phyloP scores from a whole-genome alignment of 2,329 filamentous ascomycete species.

The Periglandula ipomoeae region DNA sequence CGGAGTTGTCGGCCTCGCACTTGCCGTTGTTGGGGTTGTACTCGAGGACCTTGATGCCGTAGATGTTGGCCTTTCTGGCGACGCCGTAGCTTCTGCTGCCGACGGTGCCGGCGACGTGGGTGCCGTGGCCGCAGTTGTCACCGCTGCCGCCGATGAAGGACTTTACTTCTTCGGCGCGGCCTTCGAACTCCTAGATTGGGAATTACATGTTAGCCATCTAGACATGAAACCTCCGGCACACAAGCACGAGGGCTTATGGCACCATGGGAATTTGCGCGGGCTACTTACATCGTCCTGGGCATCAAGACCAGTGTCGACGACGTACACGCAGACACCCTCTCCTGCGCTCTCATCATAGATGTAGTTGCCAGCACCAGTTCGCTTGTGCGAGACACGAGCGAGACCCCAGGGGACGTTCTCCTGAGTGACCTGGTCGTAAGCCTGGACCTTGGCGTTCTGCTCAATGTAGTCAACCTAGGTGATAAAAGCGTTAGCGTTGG shows the following conservation, averaged over 20 bases:
- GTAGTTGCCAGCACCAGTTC: background rate
- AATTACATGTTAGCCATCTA: too few relatives aligned
- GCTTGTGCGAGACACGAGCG: background rate
- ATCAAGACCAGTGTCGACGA: constrained; percentile 35
- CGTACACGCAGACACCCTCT: constrained; percentile 30
- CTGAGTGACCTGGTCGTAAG: background rate
- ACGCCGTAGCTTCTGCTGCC: constrained; percentile 25
- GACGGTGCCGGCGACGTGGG: too few relatives aligned
- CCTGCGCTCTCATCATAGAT: constrained; percentile 27
- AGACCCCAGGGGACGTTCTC: background rate
- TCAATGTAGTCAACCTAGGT: background rate
- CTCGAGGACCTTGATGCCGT: constrained; percentile 36
- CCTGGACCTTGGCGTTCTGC: background rate
- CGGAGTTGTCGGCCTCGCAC: constrained; percentile 23
- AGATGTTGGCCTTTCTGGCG: constrained; percentile 32
- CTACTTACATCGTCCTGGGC: background rate
- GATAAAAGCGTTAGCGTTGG: background rate
- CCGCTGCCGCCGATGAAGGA: constrained; percentile 16
- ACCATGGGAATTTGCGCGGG: too few relatives aligned
- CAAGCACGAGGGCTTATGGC: too few relatives aligned
- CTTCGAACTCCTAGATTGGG: constrained; percentile 24
- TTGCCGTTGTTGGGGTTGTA: constrained; percentile 12
- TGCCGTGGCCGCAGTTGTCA: constrained; percentile 24
- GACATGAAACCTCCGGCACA: too few relatives aligned
- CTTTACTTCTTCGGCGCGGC: constrained; percentile 21